Conservation (phyloP, 2,329 filamentous ascomycete genomes). For the Chrysoporthe deuterocubensis region DNA sequence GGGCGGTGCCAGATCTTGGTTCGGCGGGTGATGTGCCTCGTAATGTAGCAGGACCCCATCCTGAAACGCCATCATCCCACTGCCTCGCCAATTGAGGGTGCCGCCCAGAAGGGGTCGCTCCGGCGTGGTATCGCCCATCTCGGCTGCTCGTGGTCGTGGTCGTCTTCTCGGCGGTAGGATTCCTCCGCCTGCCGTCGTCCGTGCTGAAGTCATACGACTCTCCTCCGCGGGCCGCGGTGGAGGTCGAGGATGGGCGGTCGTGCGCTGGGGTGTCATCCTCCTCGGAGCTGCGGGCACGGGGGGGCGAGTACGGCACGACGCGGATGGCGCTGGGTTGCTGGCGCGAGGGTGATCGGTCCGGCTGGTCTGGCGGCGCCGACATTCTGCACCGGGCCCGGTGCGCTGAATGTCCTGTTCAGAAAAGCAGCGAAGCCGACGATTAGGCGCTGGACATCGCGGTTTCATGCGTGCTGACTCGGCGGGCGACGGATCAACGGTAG, state of each 20-base stretch:
- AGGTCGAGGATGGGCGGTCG: slow-evolving; percentile 31
- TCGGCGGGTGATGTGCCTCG: slow-evolving; percentile 37
- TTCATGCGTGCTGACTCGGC: slow-evolving; percentile 33
- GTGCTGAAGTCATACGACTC: slow-evolving; percentile 10
- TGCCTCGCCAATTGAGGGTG: slow-evolving; percentile 29
- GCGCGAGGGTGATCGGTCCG: slow-evolving; percentile 42
- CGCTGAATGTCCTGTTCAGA: slow-evolving; percentile 25
- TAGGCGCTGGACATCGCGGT: slow-evolving; percentile 37
- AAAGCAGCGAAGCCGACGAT: slow-evolving; percentile 32
- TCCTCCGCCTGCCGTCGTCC: slow-evolving; percentile 19
- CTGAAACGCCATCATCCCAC: slow-evolving; percentile 49
- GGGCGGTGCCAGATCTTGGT: slow-evolving; percentile 36
- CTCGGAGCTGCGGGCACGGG: slow-evolving; percentile 36
- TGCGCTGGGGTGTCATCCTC: slow-evolving; percentile 29
- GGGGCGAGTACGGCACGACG: slow-evolving; percentile 54
- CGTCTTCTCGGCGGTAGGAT: slow-evolving; percentile 15
- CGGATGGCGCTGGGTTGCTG: slow-evolving; percentile 50
- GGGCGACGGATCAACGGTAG: slow-evolving; percentile 8
- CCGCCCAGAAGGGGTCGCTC: slow-evolving; percentile 31
- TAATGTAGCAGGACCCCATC: slow-evolving; percentile 44
- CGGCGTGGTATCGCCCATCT: slow-evolving; percentile 11
- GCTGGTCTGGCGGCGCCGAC: slow-evolving; percentile 35
- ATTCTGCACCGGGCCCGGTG: slow-evolving; percentile 32
- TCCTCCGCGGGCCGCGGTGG: slow-evolving; percentile 16
- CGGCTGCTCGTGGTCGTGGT: slow-evolving; percentile 1